Base-by-base conservation (phyloP, 2,329 filamentous ascomycete species). In the Elsinoe necatrix region DNA sequence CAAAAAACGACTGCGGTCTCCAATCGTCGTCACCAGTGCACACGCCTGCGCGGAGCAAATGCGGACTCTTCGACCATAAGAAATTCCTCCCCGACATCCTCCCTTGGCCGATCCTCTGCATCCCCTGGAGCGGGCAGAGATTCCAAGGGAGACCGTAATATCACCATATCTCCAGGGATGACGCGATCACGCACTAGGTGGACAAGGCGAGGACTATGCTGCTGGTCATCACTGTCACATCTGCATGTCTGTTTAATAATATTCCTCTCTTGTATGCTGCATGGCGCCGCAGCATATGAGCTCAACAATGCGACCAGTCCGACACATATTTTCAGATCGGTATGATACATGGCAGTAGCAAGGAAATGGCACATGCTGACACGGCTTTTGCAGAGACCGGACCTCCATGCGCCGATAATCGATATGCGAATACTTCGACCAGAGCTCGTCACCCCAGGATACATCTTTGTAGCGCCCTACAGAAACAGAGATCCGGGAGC, bases 381-480 rank as follows among this genome's bases (percentile, higher is more conserved):
- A 23, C 54, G 18, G 8, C 3, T 2, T 16, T 18, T 45, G 51
- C 61, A 71, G 69, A 64, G 70, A 63, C 70, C 70, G 7, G 70
- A 72, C 59, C 63, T 72, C 25, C 68, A 71, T 59, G 66, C 70
- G 12, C 69, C 69, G 8, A 69, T 67, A 60, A 64, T 70, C 39
- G 64, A 66, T 37, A 64, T 69, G 61, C 50, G 62, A 34, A 62
- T 70, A 34, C 61, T 69, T 16, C 57, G 63, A 58, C 68, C 68
- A 14, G 68, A 70, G 41, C 64, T 68, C 18, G 61, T 70, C 21
- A 69, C 68, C 11, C 75, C 76, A 0, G 77, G 77, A 20, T 79
- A 77, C 63, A 74, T 77, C 43, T 78, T 79, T 59, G 66, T 78
- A 43, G 73, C 74, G 14, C 77, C 76, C 0, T 79, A 78, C 61